Evolutionary conservation across 345 rosid genomes (phyloP).

Genomic region (Moricandia moricandioides): DNA sequence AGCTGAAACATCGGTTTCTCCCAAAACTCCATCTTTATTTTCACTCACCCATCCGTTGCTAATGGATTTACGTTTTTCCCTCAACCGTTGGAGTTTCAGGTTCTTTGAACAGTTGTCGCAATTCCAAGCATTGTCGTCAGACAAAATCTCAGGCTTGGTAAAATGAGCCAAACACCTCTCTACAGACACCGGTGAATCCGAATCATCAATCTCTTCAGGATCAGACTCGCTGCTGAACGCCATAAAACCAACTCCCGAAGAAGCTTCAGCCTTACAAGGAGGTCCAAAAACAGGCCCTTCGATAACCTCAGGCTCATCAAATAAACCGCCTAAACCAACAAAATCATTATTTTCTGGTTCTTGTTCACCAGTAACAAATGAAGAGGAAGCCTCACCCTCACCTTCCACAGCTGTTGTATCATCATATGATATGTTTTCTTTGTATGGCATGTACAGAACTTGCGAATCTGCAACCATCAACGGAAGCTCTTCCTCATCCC

Average conservation of each 20-base stretch:
- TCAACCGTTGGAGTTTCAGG: constrained; percentile 43
- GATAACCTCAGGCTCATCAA: constrained; percentile 74
- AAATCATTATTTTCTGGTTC: constrained; percentile 56
- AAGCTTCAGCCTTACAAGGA: constrained; percentile 49
- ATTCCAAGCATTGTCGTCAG: constrained; percentile 95
- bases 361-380: constrained; percentile 42
- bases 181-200: constrained; percentile 78
- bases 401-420: constrained; percentile 35
- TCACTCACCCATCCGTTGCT: constrained; percentile 35
- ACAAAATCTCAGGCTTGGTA: constrained; percentile 76
- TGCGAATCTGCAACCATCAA: constrained; percentile 57
- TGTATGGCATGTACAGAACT: constrained; percentile 72
- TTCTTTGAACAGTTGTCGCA: constrained; percentile 79
- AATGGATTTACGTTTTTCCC: constrained; percentile 40
- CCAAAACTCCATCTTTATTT: constrained; percentile 25
- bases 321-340: constrained; percentile 83
- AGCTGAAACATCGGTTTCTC: neutral
- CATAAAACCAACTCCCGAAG: constrained; percentile 47
- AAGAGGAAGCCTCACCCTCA: constrained; percentile 54
- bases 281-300: constrained; percentile 60
- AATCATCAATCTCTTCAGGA: constrained; percentile 86
- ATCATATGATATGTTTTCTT: constrained; percentile 39
- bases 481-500: constrained; percentile 67
- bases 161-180: constrained; percentile 91
- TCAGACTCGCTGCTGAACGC: constrained; percentile 79